Evolutionary conservation across 768 basidiomycete species (phyloP), one percentile per base, ranked within the genome.

Genomic region (Suillus variegatus): DNA sequence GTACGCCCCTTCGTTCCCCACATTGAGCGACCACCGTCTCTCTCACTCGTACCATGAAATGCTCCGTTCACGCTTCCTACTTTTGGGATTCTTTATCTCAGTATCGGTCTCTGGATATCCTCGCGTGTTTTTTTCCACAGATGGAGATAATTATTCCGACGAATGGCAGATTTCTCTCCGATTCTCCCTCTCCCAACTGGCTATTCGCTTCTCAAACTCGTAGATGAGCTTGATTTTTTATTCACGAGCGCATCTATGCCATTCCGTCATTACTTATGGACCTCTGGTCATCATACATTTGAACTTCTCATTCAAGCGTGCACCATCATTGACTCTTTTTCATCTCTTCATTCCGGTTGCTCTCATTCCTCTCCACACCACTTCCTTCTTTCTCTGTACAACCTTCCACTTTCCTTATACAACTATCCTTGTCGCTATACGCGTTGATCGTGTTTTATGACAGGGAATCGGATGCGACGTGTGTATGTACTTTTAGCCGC

Each of bases 131-230:
- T 63, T 51, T 54, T 44, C 7, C 7, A 4, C 14, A 3, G 38
- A 62, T 63, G 52, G 41, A 25, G 60, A 62, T 22, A 43, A 65
- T 64, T 46, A 61, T 74, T 20, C 9, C 36, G 62, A 63, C 49
- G 47, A 52, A 47, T 43, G 18, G 43, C 36, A 38, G 9, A 22
- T 38, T 9, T 56, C 58, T 55, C 49, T 46, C 44, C 20, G 18
- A 43, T 43, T 18, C 22, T 20, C 12, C 12, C 47, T 54, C 38
- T 12, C 66, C 55, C 32, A 32, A 32, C 6, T 32, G 64, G 68
- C 52, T 35, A 18, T 2, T 62, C 60, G 46, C 25, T 16, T 35
- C 49, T 10, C 25, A 18, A 63, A 47, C n/a, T 41, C 32, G 25
- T 64, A 40, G 20, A 40, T 12, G 35, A 40, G 44, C 18, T 54